These are phyloP conservation scores for Juncus effusus DNA, from an alignment of 176 grass and related monocot genomes.

Conservation along the genomic window DNA sequence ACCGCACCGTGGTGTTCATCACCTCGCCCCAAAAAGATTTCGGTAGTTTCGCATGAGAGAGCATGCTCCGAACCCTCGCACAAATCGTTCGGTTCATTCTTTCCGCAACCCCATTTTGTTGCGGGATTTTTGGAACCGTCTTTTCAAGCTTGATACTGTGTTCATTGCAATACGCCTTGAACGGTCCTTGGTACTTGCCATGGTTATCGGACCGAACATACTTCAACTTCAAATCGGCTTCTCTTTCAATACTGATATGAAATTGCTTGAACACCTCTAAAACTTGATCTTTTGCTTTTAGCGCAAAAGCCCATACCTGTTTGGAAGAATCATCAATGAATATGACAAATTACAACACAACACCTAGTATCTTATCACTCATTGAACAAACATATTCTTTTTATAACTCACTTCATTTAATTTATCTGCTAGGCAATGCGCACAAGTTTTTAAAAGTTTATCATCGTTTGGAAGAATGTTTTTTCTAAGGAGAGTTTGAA, in stretches of 20 bases:
- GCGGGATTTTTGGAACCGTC: background rate
- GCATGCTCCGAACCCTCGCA: background rate
- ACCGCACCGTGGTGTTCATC: too few relatives aligned
- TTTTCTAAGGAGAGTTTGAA: background rate
- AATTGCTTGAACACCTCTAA: background rate
- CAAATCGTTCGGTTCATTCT: background rate
- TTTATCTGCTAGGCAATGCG: background rate
- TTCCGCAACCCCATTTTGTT: background rate
- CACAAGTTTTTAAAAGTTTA: too few relatives aligned
- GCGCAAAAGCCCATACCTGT: background rate
- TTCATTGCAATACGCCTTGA: background rate
- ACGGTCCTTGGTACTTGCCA: background rate
- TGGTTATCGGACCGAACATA: background rate
- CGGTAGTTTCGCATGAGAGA: background rate
- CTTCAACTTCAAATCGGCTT: background rate
- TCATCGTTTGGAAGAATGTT: background rate
- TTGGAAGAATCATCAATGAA: background rate
- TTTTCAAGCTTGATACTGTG: background rate
- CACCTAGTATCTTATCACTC: background rate
- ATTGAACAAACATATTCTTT: background rate
- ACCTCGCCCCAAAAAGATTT: too few relatives aligned
- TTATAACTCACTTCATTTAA: background rate
- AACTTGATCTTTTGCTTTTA: conserved; percentile 1
- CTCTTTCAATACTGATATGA: background rate
- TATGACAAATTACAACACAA: background rate